Evolutionary conservation across 2,329 filamentous ascomycete genomes (phyloP).

Genomic region (Blumeria hordei): DNA sequence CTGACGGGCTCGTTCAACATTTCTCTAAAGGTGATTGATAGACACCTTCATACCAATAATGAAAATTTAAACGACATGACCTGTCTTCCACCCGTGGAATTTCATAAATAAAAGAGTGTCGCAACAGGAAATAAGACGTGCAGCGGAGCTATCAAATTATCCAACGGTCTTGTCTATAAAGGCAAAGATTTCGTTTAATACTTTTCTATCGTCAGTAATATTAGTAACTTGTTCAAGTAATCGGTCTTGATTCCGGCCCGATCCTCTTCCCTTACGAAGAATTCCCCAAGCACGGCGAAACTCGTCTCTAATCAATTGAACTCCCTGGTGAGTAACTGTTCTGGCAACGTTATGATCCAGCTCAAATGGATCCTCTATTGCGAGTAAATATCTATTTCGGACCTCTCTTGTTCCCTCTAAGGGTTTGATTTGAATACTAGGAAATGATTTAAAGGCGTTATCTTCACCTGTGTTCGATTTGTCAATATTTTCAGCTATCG

Average conservation of each 20-base stretch:
- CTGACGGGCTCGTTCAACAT: too few species aligned
- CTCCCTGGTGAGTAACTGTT: conserved; percentile 63
- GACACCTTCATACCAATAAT: too few species aligned
- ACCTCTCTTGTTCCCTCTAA: conserved; percentile 32
- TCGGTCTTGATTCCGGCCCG: conserved; percentile 4
- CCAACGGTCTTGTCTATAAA: background rate
- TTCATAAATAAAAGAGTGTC: too few species aligned
- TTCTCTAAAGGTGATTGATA: too few species aligned
- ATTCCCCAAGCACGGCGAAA: conserved; percentile 61
- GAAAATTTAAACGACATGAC: too few species aligned
- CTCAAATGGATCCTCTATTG: conserved; percentile 84
- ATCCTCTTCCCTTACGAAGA: conserved; percentile 27
- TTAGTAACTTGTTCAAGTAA: conserved; percentile 8
- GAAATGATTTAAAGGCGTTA: background rate
- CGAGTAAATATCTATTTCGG: conserved; percentile 59
- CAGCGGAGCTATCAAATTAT: too few species aligned
- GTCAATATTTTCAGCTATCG: conserved; percentile 5
- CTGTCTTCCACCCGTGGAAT: too few species aligned
- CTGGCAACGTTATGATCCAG: conserved; percentile 67
- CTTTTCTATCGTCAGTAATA: background rate
- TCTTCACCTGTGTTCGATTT: conserved; percentile 4
- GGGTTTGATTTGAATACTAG: conserved; percentile 4
- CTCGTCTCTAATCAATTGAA: conserved; percentile 62
- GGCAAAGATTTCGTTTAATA: background rate
- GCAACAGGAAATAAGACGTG: too few species aligned